Conservation (phyloP, 2,329 filamentous ascomycete species). For the Aspergillus oerlinghausenensis region DNA sequence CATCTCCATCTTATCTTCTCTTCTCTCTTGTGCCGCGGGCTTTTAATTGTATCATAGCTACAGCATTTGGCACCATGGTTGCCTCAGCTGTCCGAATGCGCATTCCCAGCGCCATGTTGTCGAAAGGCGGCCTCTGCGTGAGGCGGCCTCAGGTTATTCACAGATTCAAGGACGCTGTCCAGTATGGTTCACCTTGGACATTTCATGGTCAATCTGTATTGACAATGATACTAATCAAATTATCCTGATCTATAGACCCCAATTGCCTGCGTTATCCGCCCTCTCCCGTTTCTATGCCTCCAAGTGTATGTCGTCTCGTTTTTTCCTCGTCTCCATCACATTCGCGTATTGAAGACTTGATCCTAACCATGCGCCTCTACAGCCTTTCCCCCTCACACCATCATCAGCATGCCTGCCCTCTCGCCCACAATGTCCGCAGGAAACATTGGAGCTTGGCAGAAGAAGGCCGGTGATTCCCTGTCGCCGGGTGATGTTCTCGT, state of each 20-base stretch:
- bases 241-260: conserved; percentile 25
- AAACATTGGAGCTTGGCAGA: conserved; percentile 97
- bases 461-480: conserved; percentile 86
- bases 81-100: conserved; percentile 46
- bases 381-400: conserved; percentile 91
- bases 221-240: conserved; percentile 17
- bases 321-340: conserved; percentile 9
- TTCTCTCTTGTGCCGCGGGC: conserved; percentile 19
- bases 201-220: neutral
- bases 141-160: conserved; percentile 43
- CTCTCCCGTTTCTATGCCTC: conserved; percentile 65
- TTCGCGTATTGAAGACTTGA: conserved; percentile 7
- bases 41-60: conserved; percentile 18
- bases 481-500: conserved; percentile 90
- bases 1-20: conserved; percentile 15
- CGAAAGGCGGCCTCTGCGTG: conserved; percentile 39
- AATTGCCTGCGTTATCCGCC: conserved; percentile 53
- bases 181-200: conserved; percentile 28
- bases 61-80: conserved; percentile 49
- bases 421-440: conserved; percentile 97
- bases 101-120: conserved; percentile 40
- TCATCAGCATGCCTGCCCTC: conserved; percentile 96
- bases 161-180: conserved; percentile 39
- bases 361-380: conserved; percentile 27
- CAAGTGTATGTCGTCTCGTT: conserved; percentile 51